Evolutionary conservation across 495 filamentous ascomycete species (phyloP), one percentile per base, ranked within the genome.

Genomic region (Neurospora sp.): DNA sequence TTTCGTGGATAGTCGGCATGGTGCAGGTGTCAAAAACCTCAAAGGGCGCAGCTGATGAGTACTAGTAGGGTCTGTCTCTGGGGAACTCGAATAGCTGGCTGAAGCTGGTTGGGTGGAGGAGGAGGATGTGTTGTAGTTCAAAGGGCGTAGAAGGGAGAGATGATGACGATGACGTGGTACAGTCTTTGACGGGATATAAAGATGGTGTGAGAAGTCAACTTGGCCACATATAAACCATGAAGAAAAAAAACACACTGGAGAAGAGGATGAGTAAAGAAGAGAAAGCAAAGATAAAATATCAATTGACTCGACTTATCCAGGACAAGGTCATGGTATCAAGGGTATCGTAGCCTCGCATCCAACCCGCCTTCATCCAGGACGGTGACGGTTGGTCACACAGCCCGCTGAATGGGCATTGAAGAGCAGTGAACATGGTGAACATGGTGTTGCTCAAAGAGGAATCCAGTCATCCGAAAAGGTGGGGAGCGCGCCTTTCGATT

Each of bases 401-500:
- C 10, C 47, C 47, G 3, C 53, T 35, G 53, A 12, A 61, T 8
- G 47, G 47, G 53, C 12, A n/a, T 45, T n/a, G 42, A 45, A 8
- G 42, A 3, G 42, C 18, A 7, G 40, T 3, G 40, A 18, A 18
- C 40, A n/a, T 61, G 53, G 41, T 6, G 41, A 44, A 18, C 12
- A 44, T 61, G 53, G 12, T 61, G 53, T 61, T 61, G 53, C 53
- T 35, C 53, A 61, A 61, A 61, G 47, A 16, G 53, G 14, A 61
- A 35, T 61, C 27, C 53, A 61, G 53, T 61, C 53, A 61, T 61
- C 53, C 45, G 68, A 70, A 69, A 73, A 76, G 47, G 40, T 74
- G 75, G 68, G 71, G 75, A 41, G 44, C 44, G 76, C 79, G 79
- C 79, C 79, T 79, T 80, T 79, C 77, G 53, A 74, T 80, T 80